These are phyloP conservation scores for Podila epicladia DNA, from an alignment of 192 early-diverging fungal genomes.

Conservation along the genomic window DNA sequence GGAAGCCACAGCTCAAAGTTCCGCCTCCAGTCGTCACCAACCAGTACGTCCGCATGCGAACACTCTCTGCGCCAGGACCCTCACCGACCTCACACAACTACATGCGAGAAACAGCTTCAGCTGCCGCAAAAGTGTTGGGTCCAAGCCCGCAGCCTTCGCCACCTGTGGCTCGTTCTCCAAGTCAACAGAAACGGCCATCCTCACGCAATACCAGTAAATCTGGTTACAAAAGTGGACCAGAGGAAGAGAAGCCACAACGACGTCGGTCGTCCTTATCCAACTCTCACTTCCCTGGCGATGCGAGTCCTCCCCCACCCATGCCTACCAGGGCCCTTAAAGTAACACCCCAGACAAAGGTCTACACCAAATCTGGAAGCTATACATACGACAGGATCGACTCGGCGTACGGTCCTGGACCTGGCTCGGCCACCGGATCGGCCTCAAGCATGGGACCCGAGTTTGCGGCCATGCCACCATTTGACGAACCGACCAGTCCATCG, in stretches of 20 bases:
- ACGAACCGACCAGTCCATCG: slow-evolving; percentile 29
- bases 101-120: not conserved
- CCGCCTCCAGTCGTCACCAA: slow-evolving; percentile 40
- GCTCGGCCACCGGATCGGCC: not conserved
- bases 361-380: not conserved
- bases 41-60: not conserved
- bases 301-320: not conserved
- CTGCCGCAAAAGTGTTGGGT: not conserved
- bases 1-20: slow-evolving; percentile 14
- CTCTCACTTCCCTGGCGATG: not conserved
- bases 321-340: not conserved
- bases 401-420: slow-evolving; percentile 3
- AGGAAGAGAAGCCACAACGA: not conserved
- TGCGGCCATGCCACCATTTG: not conserved
- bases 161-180: not conserved
- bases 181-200: slow-evolving; percentile 1
- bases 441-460: slow-evolving; percentile 12
- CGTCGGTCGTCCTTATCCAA: not conserved
- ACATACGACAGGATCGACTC: slow-evolving; percentile 4
- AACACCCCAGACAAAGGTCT: not conserved
- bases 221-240: slow-evolving; percentile 4
- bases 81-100: not conserved
- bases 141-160: not conserved
- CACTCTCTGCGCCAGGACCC: slow-evolving; percentile 16
- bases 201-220: slow-evolving; percentile 11